These are phyloP conservation scores for Leccinum obscurum DNA, from an alignment of 768 basidiomycete species.

Conservation along the genomic window DNA sequence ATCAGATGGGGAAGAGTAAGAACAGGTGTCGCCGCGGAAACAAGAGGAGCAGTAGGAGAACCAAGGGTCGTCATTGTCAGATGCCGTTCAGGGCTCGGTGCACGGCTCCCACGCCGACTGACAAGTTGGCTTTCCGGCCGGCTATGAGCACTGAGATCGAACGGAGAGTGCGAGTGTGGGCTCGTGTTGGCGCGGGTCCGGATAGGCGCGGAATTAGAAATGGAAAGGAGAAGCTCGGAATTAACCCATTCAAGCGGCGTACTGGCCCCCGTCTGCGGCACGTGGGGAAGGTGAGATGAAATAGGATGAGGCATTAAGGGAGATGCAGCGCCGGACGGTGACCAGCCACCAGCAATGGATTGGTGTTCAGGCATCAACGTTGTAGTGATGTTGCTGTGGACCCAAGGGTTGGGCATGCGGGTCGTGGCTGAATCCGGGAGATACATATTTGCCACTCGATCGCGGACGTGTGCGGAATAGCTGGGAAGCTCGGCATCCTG, in stretches of 20 bases:
- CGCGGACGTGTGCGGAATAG: conserved; percentile 86
- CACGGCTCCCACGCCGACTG: conserved; percentile 46
- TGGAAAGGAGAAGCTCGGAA: conserved; percentile 75
- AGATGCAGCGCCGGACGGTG: conserved; percentile 38
- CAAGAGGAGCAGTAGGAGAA: not conserved
- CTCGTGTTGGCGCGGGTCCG: conserved; percentile 17
- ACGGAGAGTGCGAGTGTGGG: conserved; percentile 21
- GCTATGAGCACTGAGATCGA: conserved; percentile 25
- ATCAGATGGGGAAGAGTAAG: conserved; percentile 1
- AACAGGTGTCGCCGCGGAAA: not conserved
- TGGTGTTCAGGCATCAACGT: conserved; percentile 24
- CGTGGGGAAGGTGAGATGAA: conserved; percentile 37
- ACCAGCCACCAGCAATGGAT: conserved; percentile 20
- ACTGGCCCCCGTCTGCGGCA: conserved; percentile 43
- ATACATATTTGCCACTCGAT: conserved; percentile 82
- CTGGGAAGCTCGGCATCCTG: conserved; percentile 81
- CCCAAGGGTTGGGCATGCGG: conserved; percentile 67
- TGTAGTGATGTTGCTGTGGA: conserved; percentile 43
- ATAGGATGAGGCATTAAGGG: conserved; percentile 39
- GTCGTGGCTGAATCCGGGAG: conserved; percentile 62
- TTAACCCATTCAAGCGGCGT: conserved; percentile 77
- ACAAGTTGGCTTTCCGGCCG: conserved; percentile 24
- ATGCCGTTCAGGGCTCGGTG: conserved; percentile 58
- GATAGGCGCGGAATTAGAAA: conserved; percentile 42
- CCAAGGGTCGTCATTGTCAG: conserved; percentile 11